Evolutionary conservation across 129 eudicot genomes (phyloP).

Genomic region (Tagetes patula): DNA sequence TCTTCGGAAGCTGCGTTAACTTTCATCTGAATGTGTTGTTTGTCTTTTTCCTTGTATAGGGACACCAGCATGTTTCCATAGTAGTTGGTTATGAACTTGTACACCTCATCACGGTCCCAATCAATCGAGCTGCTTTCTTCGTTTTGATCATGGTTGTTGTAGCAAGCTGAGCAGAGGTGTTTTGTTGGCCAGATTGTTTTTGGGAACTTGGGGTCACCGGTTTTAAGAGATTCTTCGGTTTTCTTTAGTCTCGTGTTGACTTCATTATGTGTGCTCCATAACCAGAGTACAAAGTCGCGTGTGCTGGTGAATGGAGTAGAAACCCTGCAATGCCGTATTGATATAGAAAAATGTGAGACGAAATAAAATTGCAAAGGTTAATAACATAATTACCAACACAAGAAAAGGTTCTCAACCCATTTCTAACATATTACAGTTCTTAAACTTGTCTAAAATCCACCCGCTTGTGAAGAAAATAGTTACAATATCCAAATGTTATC

Average conservation of each 20-base stretch:
- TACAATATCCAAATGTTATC: neutral
- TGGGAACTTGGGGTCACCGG: conserved; percentile 87
- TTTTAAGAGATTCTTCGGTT: conserved; percentile 57
- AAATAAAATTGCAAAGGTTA: neutral
- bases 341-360: neutral
- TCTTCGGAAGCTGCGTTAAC: conserved; percentile 42
- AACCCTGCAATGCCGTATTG: conserved; percentile 47
- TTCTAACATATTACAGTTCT: neutral
- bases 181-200: conserved; percentile 80
- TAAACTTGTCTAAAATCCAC: neutral
- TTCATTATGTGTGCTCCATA: conserved; percentile 87
- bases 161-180: conserved; percentile 82
- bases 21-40: conserved; percentile 30
- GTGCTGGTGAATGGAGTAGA: conserved; percentile 66
- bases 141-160: conserved; percentile 26
- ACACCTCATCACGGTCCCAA: conserved; percentile 78
- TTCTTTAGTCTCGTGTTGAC: conserved; percentile 75
- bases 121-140: conserved; percentile 26
- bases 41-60: conserved; percentile 50
- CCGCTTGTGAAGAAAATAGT: neutral
- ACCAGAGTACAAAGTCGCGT: conserved; percentile 80
- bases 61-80: conserved; percentile 64
- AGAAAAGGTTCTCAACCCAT: neutral
- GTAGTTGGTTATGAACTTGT: conserved; percentile 60
- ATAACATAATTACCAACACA: neutral